Percentiles rank a stretch among this genome's conserved stretches.
These are phyloP conservation scores for Eucalyptus sideroxylon DNA, from an alignment of 345 rosid species.

Conservation along the genomic window DNA sequence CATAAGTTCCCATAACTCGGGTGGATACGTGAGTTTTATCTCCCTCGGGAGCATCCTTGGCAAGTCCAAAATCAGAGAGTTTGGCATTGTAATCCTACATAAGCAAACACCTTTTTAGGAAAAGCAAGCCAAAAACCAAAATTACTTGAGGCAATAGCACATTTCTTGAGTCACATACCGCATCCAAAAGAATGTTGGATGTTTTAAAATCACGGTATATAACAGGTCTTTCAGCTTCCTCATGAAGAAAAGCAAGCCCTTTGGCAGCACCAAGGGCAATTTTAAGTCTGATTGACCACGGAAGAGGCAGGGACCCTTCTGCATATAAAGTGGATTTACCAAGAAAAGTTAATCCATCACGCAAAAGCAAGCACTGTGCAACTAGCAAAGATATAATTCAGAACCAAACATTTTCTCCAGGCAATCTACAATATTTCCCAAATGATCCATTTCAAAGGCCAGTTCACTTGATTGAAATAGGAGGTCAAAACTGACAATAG, in stretches of 20 bases:
- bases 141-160: neutral
- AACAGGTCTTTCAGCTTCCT: constrained; percentile 75
- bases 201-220: constrained; percentile 87
- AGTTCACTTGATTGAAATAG: neutral
- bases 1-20: constrained; percentile 82
- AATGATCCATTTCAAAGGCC: neutral
- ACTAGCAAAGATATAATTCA: neutral
- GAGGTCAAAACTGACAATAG: neutral
- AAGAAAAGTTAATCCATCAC: neutral
- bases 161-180: constrained; percentile 19
- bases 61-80: constrained; percentile 83
- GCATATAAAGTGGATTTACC: constrained; percentile 20
- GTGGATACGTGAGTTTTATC: constrained; percentile 81
- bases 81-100: constrained; percentile 77
- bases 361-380: neutral
- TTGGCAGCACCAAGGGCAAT: constrained; percentile 77
- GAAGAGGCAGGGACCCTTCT: constrained; percentile 81
- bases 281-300: constrained; percentile 83
- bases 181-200: constrained; percentile 66
- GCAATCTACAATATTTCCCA: neutral
- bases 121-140: neutral
- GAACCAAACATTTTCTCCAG: neutral
- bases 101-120: neutral
- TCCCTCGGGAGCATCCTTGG: constrained; percentile 81
- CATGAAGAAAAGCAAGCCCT: constrained; percentile 79